These are phyloP conservation scores for Agroathelia rolfsii DNA, from an alignment of 1,284 basidiomycete species.

Conservation along the genomic window DNA sequence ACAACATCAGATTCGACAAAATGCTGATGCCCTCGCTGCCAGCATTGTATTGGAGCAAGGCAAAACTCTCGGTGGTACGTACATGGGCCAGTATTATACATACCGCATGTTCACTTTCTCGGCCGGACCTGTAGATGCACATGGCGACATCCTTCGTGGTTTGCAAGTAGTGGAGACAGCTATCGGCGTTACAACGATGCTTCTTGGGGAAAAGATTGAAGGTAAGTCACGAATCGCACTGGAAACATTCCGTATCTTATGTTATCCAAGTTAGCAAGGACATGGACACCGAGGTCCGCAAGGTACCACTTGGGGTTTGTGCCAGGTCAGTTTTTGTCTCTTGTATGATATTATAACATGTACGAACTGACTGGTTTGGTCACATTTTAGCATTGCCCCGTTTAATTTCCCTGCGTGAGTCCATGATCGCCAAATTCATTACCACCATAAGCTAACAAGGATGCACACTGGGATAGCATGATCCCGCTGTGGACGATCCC, in stretches of 20 bases:
- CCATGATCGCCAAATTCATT: slow-evolving; percentile 1
- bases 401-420: slow-evolving; percentile 89
- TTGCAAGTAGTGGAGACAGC: slow-evolving; percentile 92
- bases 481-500: slow-evolving; percentile 96
- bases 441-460: neutral
- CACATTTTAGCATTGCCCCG: slow-evolving; percentile 63
- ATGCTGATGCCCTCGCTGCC: slow-evolving; percentile 65
- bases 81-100: slow-evolving; percentile 3
- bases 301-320: slow-evolving; percentile 72
- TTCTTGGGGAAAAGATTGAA: slow-evolving; percentile 89
- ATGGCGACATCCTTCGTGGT: slow-evolving; percentile 89
- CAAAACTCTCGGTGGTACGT: slow-evolving; percentile 70
- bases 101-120: slow-evolving; percentile 3
- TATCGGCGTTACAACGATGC: slow-evolving; percentile 70
- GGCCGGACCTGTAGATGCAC: slow-evolving; percentile 56
- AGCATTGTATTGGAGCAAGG: slow-evolving; percentile 87
- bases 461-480: slow-evolving; percentile 75
- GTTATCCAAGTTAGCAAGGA: slow-evolving; percentile 72
- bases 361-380: slow-evolving; percentile 11
- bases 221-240: slow-evolving; percentile 28
- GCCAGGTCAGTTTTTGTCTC: slow-evolving; percentile 37
- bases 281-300: slow-evolving; percentile 90
- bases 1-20: slow-evolving; percentile 70
- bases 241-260: slow-evolving; percentile 7
- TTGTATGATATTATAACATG: slow-evolving; percentile 4